A percentile compares a stretch with the other conserved stretches of the same genome.
These are phyloP conservation scores for Ophiostoma tasmaniense DNA, from an alignment of 2,329 filamentous ascomycete genomes.

Conservation along the genomic window DNA sequence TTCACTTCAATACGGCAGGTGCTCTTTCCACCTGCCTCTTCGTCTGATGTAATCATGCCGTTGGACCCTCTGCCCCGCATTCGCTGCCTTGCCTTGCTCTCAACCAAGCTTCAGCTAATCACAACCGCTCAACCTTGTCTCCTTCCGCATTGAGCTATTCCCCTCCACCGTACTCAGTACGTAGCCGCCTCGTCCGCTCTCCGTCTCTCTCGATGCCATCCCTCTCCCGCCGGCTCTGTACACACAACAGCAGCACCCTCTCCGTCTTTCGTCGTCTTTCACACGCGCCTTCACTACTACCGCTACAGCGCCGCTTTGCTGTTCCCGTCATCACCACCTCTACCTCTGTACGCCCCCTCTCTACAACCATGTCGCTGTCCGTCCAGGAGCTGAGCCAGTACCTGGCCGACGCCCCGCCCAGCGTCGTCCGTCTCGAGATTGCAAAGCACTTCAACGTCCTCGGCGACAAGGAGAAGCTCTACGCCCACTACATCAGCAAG, in stretches of 20 bases:
- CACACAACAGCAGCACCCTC: conserved; percentile 1
- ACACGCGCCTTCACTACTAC: background rate
- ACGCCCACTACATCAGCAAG: conserved; percentile 84
- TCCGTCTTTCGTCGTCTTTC: background rate
- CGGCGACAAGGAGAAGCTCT: conserved; percentile 69
- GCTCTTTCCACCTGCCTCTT: background rate
- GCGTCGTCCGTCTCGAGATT: conserved; percentile 79
- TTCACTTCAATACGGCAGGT: background rate
- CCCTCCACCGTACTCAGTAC: background rate
- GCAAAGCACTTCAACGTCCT: conserved; percentile 84
- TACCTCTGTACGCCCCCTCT: conserved; percentile 9
- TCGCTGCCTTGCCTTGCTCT: conserved; percentile 3
- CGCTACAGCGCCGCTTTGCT: background rate
- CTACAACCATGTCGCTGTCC: conserved; percentile 41
- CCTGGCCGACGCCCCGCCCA: conserved; percentile 82
- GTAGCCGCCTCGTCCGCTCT: background rate
- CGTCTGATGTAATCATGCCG: background rate
- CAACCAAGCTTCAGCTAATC: conserved; percentile 2
- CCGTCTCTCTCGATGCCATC: background rate
- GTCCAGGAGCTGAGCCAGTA: conserved; percentile 62
- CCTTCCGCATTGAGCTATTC: conserved; percentile 7
- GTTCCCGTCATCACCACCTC: background rate
- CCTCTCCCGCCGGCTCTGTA: conserved; percentile 1
- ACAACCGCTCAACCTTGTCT: too few species aligned
- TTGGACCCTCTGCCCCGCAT: conserved; percentile 4